These are phyloP conservation scores for Ophiorrhiza pumila DNA, from an alignment of 257 asterid species.

Conservation along the genomic window DNA sequence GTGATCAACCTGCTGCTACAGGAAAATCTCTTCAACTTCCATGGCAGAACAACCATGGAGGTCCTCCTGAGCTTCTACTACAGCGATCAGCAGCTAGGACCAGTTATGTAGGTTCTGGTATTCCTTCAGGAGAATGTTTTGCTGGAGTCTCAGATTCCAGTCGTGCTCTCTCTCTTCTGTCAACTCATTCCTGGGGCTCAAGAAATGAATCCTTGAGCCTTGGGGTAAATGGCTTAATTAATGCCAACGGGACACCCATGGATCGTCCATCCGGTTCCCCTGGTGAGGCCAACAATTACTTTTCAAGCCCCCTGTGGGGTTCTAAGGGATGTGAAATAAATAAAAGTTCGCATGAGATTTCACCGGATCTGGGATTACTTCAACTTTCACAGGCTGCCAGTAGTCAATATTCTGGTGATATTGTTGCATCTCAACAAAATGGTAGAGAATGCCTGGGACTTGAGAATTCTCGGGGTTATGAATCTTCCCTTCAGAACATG, in stretches of 20 bases:
- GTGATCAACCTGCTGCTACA: constrained; percentile 31
- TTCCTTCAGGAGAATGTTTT: constrained; percentile 47
- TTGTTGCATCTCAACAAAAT: constrained; percentile 53
- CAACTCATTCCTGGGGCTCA: constrained; percentile 79
- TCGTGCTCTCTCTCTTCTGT: constrained; percentile 99
- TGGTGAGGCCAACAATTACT: constrained; percentile 38
- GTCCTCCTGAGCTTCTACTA: constrained; percentile 41
- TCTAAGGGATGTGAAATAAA: constrained; percentile 43
- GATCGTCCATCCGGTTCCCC: constrained; percentile 46
- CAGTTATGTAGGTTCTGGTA: constrained; percentile 32
- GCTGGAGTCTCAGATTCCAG: constrained; percentile 50
- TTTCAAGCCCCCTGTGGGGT: constrained; percentile 42
- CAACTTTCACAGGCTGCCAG: constrained; percentile 43
- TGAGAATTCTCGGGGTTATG: constrained; percentile 53
- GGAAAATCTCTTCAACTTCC: constrained; percentile 45
- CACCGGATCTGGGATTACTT: constrained; percentile 49
- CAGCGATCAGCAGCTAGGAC: constrained; percentile 41
- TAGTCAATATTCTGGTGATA: constrained; percentile 44
- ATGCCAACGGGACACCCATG: constrained; percentile 29
- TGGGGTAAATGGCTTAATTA: constrained; percentile 36
- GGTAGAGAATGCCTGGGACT: constrained; percentile 46
- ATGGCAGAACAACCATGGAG: constrained; percentile 55
- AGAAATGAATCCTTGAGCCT: constrained; percentile 50
- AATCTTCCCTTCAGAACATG: constrained; percentile 59
- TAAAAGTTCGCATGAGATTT: constrained; percentile 40